Evolutionary conservation across 192 early-diverging fungal species (phyloP).

Genomic region (Coemansia sp.): DNA sequence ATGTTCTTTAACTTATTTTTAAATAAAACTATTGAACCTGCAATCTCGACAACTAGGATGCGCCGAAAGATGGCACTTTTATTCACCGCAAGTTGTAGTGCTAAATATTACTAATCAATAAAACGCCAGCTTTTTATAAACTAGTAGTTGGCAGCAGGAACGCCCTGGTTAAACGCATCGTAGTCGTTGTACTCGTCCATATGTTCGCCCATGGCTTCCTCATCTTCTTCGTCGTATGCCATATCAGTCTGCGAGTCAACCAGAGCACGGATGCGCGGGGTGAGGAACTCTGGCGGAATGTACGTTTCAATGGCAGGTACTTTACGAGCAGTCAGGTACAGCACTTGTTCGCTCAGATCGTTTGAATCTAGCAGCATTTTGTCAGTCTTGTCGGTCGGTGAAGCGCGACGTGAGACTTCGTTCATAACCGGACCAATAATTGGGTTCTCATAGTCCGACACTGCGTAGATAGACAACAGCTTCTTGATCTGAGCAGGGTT

Average conservation of each 20-base stretch:
- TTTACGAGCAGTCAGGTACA: conserved; percentile 61
- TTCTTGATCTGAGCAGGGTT: conserved; percentile 98
- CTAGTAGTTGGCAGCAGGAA: neutral
- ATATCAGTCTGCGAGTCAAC: conserved; percentile 51
- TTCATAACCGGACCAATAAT: conserved; percentile 68
- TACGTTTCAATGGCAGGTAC: conserved; percentile 72
- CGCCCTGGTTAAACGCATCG: neutral
- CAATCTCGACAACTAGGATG: too few species aligned
- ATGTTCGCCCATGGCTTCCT: conserved; percentile 2
- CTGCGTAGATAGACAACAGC: conserved; percentile 89
- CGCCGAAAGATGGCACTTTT: too few species aligned
- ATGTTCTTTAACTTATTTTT: too few species aligned
- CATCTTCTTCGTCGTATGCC: conserved; percentile 39
- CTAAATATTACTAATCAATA: too few species aligned
- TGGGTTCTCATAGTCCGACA: conserved; percentile 93
- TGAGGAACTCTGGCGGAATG: conserved; percentile 63
- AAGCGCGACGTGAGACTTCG: conserved; percentile 81
- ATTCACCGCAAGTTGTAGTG: too few species aligned
- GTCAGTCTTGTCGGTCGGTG: conserved; percentile 85
- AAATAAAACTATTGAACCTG: too few species aligned
- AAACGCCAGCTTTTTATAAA: too few species aligned
- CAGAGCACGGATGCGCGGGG: conserved; percentile 44
- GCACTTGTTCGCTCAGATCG: conserved; percentile 56
- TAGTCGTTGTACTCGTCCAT: conserved; percentile 6
- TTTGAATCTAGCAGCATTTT: conserved; percentile 83